phyloP scores from a whole-genome alignment of 1,284 basidiomycete genomes.

The Agaricales sp. region DNA sequence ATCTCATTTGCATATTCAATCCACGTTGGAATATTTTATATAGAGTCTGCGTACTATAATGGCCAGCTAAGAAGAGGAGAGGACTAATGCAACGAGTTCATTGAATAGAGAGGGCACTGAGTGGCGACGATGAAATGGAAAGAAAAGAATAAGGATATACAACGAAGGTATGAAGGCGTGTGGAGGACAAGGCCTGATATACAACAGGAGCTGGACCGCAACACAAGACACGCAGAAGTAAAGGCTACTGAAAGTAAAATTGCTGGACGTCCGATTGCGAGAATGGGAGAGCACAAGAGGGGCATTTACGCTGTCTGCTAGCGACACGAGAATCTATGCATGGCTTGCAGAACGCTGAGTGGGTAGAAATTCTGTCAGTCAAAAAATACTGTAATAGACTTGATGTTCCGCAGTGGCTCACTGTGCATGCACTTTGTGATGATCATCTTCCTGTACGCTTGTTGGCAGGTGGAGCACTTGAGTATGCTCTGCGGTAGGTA shows the following conservation, averaged over 20 bases:
- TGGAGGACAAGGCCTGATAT: too few species aligned
- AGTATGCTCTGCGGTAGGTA: conserved; percentile 79
- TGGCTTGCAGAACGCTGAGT: conserved; percentile 76
- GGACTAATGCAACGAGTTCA: not conserved
- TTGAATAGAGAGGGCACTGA: not conserved
- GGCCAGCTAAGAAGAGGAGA: not conserved
- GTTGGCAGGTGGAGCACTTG: conserved; percentile 87
- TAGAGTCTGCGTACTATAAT: too few species aligned
- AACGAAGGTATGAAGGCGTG: conserved; percentile 8
- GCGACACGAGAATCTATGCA: conserved; percentile 85
- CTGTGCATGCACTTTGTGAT: conserved; percentile 95
- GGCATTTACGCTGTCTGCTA: conserved; percentile 93
- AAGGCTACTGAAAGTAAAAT: conserved; percentile 68
- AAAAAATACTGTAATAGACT: conserved; percentile 3
- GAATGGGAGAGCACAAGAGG: conserved; percentile 82
- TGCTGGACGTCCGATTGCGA: conserved; percentile 81
- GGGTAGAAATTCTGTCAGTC: conserved; percentile 4
- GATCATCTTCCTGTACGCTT: conserved; percentile 77
- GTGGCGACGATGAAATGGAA: too few species aligned
- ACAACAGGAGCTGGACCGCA: conserved; percentile 9
- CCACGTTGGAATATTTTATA: too few species aligned
- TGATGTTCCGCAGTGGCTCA: conserved; percentile 26
- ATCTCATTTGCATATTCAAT: not conserved
- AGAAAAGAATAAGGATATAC: conserved; percentile 10
- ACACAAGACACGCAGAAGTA: conserved; percentile 8